Evolutionary conservation across 176 grass and related monocot species (phyloP), one percentile per base, ranked within the genome.

Genomic region (Carex scoparia): DNA sequence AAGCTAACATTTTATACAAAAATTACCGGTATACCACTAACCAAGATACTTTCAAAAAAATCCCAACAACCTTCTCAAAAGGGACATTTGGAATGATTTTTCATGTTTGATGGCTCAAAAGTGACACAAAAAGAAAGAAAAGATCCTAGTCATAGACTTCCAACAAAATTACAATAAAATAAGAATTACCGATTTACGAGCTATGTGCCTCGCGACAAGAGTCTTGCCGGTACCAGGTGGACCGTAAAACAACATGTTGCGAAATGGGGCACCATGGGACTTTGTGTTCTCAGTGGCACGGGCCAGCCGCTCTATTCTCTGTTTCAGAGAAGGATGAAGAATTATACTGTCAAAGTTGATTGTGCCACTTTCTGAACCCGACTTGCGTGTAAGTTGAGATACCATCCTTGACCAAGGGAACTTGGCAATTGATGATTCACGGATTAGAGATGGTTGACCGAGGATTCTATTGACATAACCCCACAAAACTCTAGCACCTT

Each of bases 241-340:
- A 57, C 96, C 96, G 84, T 99, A 99, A 88, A 99, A 99, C 65
- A 99, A 84, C 93, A 99, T 99, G 81, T 99, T 95, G 19, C 96
- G 88, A 80, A 99, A 99, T 54, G 93, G 96, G 63, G 96, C 93
- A 88, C 91, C 91, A 54, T 94, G 93, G 61, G 85, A 95, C 84
- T 99, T 99, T 19, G 96, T 99, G 83, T 99, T 95, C 74, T 92
- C 91, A 28, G 93, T 99, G 71, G 96, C 96, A 87, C 87, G 88
- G 48, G 96, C 96, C 84, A 99, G 89, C 80, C 89, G 90, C 78
- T 94, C 91, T 71, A 99, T 99, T 51, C 93, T 95, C 65, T 84
- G 81, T 69, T 99, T 95, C 62, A 99, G 87, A 69, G 88, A 87
- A 74, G 91, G 96, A 79, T 95, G 93, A 83, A 95, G 90, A 89